A percentile compares a stretch with the other conserved stretches of the same genome.
These are phyloP conservation scores for Trichoderma breve DNA, from an alignment of 2,329 filamentous ascomycete species.

Conservation along the genomic window DNA sequence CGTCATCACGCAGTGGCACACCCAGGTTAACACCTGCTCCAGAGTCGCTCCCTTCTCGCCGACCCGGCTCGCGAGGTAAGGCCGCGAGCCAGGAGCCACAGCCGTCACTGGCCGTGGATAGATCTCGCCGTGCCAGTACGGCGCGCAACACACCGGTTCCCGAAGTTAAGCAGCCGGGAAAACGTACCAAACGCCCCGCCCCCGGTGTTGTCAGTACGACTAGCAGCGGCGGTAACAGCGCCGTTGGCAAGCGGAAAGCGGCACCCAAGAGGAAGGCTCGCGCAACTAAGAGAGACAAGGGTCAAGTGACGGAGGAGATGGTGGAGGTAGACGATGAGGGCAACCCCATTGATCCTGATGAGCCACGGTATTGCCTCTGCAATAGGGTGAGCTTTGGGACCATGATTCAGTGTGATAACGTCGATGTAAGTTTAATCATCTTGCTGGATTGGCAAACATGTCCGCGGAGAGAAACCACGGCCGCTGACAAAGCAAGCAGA, in stretches of 20 bases:
- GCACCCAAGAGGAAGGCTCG: conserved; percentile 65
- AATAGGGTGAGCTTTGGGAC: conserved; percentile 76
- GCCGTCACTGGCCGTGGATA: conserved; percentile 49
- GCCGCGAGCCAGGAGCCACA: conserved; percentile 51
- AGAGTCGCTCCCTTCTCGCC: conserved; percentile 40
- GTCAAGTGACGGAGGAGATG: conserved; percentile 42
- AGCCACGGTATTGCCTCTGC: conserved; percentile 75
- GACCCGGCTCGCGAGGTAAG: conserved; percentile 54
- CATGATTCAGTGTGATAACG: conserved; percentile 82
- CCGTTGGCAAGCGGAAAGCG: conserved; percentile 69
- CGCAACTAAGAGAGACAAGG: conserved; percentile 48
- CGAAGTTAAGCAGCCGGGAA: conserved; percentile 46
- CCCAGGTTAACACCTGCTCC: conserved; percentile 34
- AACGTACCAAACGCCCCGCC: conserved; percentile 67
- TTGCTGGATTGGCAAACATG: too few relatives aligned
- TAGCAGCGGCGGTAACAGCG: conserved; percentile 60
- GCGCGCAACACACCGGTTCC: conserved; percentile 57
- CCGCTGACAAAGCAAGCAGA: conserved; percentile 32
- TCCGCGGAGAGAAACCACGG: conserved; percentile 20
- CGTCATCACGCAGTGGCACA: conserved; percentile 35
- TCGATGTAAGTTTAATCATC: conserved; percentile 56
- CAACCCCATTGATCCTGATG: conserved; percentile 69
- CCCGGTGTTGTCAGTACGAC: conserved; percentile 68
- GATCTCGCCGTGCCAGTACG: conserved; percentile 55
- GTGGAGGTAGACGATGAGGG: conserved; percentile 67